Percentiles rank a stretch among this genome's conserved stretches.
phyloP scores from a whole-genome alignment of 495 filamentous ascomycete species.

The Melanomma pulvis-pyrius region DNA sequence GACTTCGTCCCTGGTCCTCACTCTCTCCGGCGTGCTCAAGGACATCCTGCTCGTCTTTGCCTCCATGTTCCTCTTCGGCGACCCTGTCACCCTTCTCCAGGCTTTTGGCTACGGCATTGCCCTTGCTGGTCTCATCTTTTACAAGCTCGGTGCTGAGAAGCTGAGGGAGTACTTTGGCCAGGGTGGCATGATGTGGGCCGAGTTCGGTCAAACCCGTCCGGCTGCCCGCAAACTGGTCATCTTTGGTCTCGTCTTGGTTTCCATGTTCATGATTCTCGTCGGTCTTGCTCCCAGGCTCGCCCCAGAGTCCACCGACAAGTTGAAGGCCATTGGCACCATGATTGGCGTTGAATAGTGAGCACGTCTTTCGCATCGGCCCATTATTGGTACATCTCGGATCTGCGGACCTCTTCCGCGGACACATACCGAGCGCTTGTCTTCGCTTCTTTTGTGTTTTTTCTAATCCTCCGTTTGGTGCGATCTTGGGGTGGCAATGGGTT shows the following conservation, averaged over 20 bases:
- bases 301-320: slow-evolving; percentile 24
- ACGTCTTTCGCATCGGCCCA: neutral
- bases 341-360: slow-evolving; percentile 21
- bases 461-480: slow-evolving; percentile 15
- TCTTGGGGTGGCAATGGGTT: slow-evolving; percentile 20
- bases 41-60: slow-evolving; percentile 91
- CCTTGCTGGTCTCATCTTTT: slow-evolving; percentile 88
- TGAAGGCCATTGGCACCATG: slow-evolving; percentile 20
- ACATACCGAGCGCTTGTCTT: slow-evolving; percentile 3
- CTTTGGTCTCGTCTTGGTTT: slow-evolving; percentile 61
- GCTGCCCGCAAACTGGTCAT: slow-evolving; percentile 74
- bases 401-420: neutral
- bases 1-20: slow-evolving; percentile 94
- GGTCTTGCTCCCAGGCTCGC: slow-evolving; percentile 47
- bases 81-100: slow-evolving; percentile 78
- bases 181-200: slow-evolving; percentile 73
- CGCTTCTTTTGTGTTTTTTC: slow-evolving; percentile 24
- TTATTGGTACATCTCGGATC: neutral
- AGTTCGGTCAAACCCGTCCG: slow-evolving; percentile 77
- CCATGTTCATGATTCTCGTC: slow-evolving; percentile 71
- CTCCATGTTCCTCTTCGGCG: slow-evolving; percentile 88
- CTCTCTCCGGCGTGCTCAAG: slow-evolving; percentile 96
- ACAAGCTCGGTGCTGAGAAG: slow-evolving; percentile 89
- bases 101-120: slow-evolving; percentile 95
- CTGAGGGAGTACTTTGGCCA: slow-evolving; percentile 77